phyloP scores from a whole-genome alignment of 768 basidiomycete species.

The Holtermannia corniformis region DNA sequence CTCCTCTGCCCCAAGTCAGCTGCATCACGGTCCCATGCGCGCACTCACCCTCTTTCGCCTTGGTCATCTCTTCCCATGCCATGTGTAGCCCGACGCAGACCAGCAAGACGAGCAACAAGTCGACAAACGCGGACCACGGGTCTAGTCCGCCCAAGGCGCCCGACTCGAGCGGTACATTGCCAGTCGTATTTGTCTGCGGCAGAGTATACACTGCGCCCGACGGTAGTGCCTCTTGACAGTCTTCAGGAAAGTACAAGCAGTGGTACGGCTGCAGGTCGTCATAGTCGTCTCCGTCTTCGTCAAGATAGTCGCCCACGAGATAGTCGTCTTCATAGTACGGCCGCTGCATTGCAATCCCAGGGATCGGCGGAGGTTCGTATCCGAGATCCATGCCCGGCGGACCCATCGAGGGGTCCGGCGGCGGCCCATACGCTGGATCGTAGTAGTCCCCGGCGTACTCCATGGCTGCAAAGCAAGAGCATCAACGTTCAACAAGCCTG shows the following conservation, averaged over 20 bases:
- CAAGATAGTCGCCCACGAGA: neutral
- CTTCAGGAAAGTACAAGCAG: neutral
- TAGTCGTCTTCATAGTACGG: neutral
- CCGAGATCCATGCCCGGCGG: too few species aligned
- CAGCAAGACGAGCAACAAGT: neutral
- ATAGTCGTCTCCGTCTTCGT: neutral
- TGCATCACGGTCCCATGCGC: too few species aligned
- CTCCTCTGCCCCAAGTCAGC: too few species aligned
- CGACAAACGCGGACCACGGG: neutral
- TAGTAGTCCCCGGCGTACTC: neutral
- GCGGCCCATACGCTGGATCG: too few species aligned
- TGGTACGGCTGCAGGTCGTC: neutral
- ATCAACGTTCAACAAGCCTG: too few species aligned
- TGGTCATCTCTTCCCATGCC: neutral
- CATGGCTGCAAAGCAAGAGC: neutral
- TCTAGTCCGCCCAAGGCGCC: neutral
- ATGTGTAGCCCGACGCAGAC: neutral
- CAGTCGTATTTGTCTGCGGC: neutral
- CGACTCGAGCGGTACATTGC: neutral
- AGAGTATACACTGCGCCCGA: neutral
- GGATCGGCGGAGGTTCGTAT: too few species aligned
- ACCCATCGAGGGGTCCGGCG: neutral
- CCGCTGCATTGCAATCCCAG: neutral
- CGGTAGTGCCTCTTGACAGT: neutral
- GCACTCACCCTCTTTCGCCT: neutral